Evolutionary conservation across 2,329 filamentous ascomycete species (phyloP), one percentile per base, ranked within the genome.

Genomic region (Immersiporthe knoxdaviesiana): DNA sequence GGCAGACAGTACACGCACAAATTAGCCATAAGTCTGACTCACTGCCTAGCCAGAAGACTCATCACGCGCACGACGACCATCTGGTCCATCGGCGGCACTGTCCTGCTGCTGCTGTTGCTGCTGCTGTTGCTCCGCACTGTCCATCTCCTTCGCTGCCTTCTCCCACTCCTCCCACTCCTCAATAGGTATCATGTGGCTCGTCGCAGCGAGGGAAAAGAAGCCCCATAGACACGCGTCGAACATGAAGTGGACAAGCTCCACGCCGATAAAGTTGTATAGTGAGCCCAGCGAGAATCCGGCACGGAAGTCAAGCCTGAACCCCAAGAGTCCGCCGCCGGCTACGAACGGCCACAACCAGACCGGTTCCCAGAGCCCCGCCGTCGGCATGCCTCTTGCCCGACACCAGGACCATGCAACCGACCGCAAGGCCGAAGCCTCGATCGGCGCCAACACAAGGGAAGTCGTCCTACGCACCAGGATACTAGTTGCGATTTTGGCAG

Each of bases 141-240:
- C 62, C 16, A n/a, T 47, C 27, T 60, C 4, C 35, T 35, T 8
- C 35, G 35, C 35, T 4, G 4, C 68, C 35, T 70, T 69, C 21
- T 66, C 41, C 37, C 37, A 32, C 50, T 64, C 65, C 16, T 72
- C 69, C 69, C 69, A 72, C 47, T 71, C 70, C 30, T 67, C 67
- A 21, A 61, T 65, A 12, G 70, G 70, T 14, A 71, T 52, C 24
- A 68, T 65, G 47, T 50, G 71, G 8, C 39, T 58, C n/a, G 58
- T 66, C 6, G 75, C 76, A 24, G 78, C 62, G 4, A 78, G 68
- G 1, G 82, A 81, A 18, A 83, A 77, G 0, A 79, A 54, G 2
- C 80, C 79, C 84, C 85, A 87, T 6, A 84, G 70, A 65, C 83
- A 83, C 3, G 80, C 78, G 8, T 82, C 79, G 24, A 85, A 72